Base-by-base conservation (phyloP, 2,329 filamentous ascomycete species). In the Tolypocladium cylindrosporum region DNA sequence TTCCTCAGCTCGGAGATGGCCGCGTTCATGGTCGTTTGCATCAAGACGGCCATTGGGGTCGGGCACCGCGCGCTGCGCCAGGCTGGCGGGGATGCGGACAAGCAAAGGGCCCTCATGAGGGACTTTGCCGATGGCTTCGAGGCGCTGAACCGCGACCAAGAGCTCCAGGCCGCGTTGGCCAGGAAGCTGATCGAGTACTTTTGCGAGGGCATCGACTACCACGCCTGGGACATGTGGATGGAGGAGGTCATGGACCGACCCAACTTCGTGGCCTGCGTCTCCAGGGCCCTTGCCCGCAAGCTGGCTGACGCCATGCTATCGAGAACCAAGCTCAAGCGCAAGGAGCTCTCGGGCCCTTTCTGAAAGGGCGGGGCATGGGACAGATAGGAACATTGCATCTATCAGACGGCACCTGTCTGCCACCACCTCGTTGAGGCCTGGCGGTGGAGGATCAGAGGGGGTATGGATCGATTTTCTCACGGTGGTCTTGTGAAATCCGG, bases 41-140 rank as follows among this genome's bases (percentile, higher is more conserved):
- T 72, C 54, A 57, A 66, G 43, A 63, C 64, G 5, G 61, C 64
- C 50, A 70, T 72, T 13, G 62, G 63, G 4, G 67, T 72, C 56
- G 66, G 68, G 4, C 71, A 73, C 55, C 66, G 70, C 9, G 69
- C 69, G 4, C 60, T 73, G n/a, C 66, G 64, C 52, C 68, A 67
- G 14, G 67, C 66, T 4, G 56, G 59, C 8, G 52, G 45, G 2
- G 69, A 72, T 37, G 55, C 62, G n/a, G 61, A 54, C 8, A 61
- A 63, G n/a, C 71, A 73, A 57, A 65, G 62, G 55, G 45, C 58
- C 2, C 59, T 69, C n/a, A 72, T 68, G 62, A 51, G 63, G 14
- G 67, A 71, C 61, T 73, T 73, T 62, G 71, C 70, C 9, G 68
- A 72, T 36, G 71, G 63, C 8, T 73, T 67, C 57, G 71, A 73